A percentile compares a stretch with the other conserved stretches of the same genome.
Conservation (phyloP, 2,329 filamentous ascomycete genomes). For the Gaeumannomyces tritici region DNA sequence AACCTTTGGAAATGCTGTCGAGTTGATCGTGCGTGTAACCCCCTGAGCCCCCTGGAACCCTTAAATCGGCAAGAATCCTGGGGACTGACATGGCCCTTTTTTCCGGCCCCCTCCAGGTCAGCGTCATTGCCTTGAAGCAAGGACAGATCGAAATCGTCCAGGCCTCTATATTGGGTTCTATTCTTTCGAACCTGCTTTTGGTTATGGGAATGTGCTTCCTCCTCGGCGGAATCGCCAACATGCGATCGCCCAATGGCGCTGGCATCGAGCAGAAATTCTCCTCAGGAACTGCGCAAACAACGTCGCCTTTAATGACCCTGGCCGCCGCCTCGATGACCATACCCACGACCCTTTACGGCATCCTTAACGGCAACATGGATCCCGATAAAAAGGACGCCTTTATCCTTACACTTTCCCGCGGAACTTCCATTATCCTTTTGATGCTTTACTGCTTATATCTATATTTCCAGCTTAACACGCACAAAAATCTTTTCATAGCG, state of each 20-base stretch:
- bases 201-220: conserved; percentile 77
- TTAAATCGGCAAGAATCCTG: neutral
- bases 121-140: conserved; percentile 81
- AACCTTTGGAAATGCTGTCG: conserved; percentile 72
- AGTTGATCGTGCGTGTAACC: conserved; percentile 55
- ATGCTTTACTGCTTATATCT: conserved; percentile 69
- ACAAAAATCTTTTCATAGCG: conserved; percentile 59
- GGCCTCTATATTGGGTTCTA: conserved; percentile 92
- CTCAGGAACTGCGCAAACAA: conserved; percentile 68
- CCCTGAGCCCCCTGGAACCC: neutral
- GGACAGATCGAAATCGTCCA: conserved; percentile 94
- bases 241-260: conserved; percentile 43
- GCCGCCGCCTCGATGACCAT: conserved; percentile 74
- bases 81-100: neutral
- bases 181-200: conserved; percentile 86
- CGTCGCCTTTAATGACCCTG: conserved; percentile 63
- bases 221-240: conserved; percentile 60
- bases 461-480: conserved; percentile 67
- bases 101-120: conserved; percentile 58
- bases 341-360: conserved; percentile 64
- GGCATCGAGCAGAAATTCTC: conserved; percentile 65
- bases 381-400: conserved; percentile 36
- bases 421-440: conserved; percentile 66
- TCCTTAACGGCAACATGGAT: conserved; percentile 34
- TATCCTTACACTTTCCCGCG: conserved; percentile 63